Base-by-base conservation (phyloP, 2,329 filamentous ascomycete species). In the Colletotrichum filicis region DNA sequence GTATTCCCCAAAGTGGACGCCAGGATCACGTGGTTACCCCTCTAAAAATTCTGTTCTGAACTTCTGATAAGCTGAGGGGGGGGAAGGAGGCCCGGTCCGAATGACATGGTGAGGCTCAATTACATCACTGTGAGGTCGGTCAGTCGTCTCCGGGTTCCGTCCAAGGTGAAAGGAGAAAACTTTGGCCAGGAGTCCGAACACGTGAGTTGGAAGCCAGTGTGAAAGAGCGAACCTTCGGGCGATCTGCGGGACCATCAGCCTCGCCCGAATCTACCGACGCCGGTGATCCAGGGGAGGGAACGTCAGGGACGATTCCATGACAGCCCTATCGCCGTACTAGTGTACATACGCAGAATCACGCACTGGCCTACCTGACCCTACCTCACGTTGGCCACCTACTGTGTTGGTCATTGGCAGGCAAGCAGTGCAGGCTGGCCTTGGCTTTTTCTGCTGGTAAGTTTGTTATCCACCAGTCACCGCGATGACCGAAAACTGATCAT, bases 121-220 rank as follows among this genome's bases (percentile, higher is more conserved):
- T 65, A 73, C 70, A 60, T 73, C 70, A 73, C 70, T 65, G 19
- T 65, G 26, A 32, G 46, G 24, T 63, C 46, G 42, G 28, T 28
- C 46, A 19, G 11, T 42, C 37, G 19, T 42, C 7, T 42, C 37
- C 37, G 16, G 37, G 37, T 42, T 42, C 37, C 14, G 14, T n/a
- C 6, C 28, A 63, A 24, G 60, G 46, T 35, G 14, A 28, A 28
- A 19, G 59, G 59, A 11, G 16, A 63, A 63, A 28, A 30, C 24
- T 32, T 6, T 53, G 60, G 60, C 60, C 42, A 49, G 24, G 2
- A 26, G 32, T 42, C 49, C 49, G n/a, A 65, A 57, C 24, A 65
- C 52, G 32, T 65, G 52, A 65, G 49, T 30, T 2, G 28, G 24
- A 16, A 35, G 32, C 32, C 32, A 35, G 35, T 35, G 35, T 28